A percentile compares a stretch with the other conserved stretches of the same genome.
Conservation (phyloP, 495 filamentous ascomycete genomes). For the Aspergillus egyptiacus region DNA sequence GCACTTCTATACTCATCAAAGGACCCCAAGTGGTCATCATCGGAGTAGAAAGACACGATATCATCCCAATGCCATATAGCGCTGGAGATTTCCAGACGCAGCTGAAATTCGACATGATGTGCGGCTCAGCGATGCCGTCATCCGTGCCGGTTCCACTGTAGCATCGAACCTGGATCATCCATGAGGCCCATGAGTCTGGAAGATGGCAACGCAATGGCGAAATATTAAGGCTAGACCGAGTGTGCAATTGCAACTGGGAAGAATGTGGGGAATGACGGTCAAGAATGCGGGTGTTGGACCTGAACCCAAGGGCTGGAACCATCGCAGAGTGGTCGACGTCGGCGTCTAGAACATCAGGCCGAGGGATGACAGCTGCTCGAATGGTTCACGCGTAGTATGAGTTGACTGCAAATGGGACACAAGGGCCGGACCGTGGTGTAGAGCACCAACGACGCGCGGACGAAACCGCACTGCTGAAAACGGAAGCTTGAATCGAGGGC, state of each 20-base stretch:
- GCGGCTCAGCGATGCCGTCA: conserved; percentile 18
- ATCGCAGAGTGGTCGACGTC: neutral
- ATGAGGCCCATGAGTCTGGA: neutral
- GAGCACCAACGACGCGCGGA: neutral
- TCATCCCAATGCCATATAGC: neutral
- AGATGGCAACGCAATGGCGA: neutral
- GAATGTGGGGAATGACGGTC: conserved; percentile 16
- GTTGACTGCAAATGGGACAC: neutral
- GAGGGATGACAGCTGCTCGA: neutral
- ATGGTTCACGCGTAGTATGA: neutral
- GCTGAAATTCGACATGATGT: conserved; percentile 1
- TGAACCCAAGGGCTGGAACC: neutral
- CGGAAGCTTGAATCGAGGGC: conserved; percentile 6
- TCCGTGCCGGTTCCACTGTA: conserved; percentile 7
- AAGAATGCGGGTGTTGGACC: conserved; percentile 9
- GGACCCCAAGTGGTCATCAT: neutral
- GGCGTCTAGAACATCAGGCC: neutral
- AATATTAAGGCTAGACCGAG: neutral
- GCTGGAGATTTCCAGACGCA: neutral
- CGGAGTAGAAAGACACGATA: neutral
- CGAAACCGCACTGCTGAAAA: conserved; percentile 20
- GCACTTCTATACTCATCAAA: conserved; percentile 6
- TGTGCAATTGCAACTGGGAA: conserved; percentile 12
- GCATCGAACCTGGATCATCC: conserved; percentile 1
- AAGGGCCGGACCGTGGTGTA: neutral